Percentiles rank a stretch among this genome's conserved stretches.
These are phyloP conservation scores for Spathaspora sp. DNA, from an alignment of 1,139 yeast species.

Conservation along the genomic window DNA sequence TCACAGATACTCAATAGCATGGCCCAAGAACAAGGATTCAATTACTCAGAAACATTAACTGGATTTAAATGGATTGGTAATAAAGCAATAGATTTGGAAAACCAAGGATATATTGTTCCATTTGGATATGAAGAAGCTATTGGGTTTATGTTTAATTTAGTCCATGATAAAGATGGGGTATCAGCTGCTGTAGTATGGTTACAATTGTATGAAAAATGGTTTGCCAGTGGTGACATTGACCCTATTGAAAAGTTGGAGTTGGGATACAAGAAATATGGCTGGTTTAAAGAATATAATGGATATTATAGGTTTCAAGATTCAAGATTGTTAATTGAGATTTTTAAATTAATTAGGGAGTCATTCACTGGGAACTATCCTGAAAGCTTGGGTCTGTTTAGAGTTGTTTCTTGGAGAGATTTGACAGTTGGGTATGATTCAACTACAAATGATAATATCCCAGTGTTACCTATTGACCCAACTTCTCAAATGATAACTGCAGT, in stretches of 20 bases:
- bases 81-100: conserved; percentile 70
- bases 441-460: conserved; percentile 57
- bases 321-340: conserved; percentile 49
- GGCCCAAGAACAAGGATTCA: conserved; percentile 63
- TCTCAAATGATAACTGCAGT: conserved; percentile 86
- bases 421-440: conserved; percentile 79
- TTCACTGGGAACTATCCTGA: conserved; percentile 35
- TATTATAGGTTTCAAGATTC: conserved; percentile 71
- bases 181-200: conserved; percentile 79
- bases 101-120: conserved; percentile 67
- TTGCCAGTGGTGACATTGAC: conserved; percentile 26
- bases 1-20: conserved; percentile 75
- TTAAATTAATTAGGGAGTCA: conserved; percentile 50
- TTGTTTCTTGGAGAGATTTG: conserved; percentile 76
- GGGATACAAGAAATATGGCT: conserved; percentile 70
- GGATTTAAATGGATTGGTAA: conserved; percentile 99
- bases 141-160: conserved; percentile 87
- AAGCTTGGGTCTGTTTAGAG: conserved; percentile 52
- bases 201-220: conserved; percentile 62
- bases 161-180: conserved; percentile 92
- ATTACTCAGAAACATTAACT: conserved; percentile 79
- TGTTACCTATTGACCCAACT: conserved; percentile 64
- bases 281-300: conserved; percentile 82
- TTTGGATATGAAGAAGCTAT: conserved; percentile 96
- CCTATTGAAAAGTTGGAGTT: conserved; percentile 52